Percentiles rank a stretch among this genome's conserved stretches.
Evolutionary conservation across 2,329 filamentous ascomycete species (phyloP).

Genomic region (Talaromyces amestolkiae): DNA sequence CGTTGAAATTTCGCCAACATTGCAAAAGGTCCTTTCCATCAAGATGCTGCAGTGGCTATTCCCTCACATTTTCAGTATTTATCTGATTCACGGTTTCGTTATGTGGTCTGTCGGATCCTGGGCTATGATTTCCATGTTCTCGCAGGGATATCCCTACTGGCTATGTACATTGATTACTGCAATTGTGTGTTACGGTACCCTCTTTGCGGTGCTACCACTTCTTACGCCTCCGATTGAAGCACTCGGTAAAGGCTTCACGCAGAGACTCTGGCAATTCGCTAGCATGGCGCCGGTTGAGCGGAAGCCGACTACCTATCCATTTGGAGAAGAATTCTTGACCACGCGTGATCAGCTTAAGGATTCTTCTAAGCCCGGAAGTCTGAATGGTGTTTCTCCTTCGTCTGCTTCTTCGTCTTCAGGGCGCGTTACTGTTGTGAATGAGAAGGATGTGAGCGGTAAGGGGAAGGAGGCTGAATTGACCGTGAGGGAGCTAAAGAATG

Average conservation of each 20-base stretch:
- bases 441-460: background rate
- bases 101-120: constrained; percentile 32
- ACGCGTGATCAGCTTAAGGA: constrained; percentile 3
- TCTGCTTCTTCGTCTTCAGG: background rate
- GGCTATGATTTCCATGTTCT: constrained; percentile 23
- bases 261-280: constrained; percentile 21
- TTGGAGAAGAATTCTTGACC: constrained; percentile 20
- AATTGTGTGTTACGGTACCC: constrained; percentile 23
- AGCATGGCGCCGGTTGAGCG: constrained; percentile 20
- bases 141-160: constrained; percentile 27
- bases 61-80: constrained; percentile 52
- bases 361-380: background rate
- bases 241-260: constrained; percentile 21
- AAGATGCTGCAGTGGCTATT: constrained; percentile 44
- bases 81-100: constrained; percentile 46
- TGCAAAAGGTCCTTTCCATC: constrained; percentile 44
- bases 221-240: constrained; percentile 26
- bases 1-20: constrained; percentile 35
- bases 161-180: constrained; percentile 23
- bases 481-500: constrained; percentile 5
- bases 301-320: constrained; percentile 22
- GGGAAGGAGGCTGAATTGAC: background rate
- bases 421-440: background rate
- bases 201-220: constrained; percentile 23
- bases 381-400: background rate